Base-by-base conservation (phyloP, 2,329 filamentous ascomycete species). In the Hypoxylon sp. region DNA sequence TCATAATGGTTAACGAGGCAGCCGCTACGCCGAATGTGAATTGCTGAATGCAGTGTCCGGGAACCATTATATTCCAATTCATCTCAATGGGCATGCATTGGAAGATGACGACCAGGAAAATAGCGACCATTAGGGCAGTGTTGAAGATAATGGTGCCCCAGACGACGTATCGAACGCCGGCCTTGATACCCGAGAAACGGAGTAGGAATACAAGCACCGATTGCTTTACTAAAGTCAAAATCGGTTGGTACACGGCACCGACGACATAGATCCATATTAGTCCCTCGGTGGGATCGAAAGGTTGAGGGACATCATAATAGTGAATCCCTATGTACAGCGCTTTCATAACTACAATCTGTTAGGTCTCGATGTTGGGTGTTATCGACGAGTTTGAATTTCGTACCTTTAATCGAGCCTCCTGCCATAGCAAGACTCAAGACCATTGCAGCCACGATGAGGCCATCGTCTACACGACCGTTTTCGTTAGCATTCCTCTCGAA, bases 191-290 rank as follows among this genome's bases (percentile, higher is more conserved):
- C 44, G 79, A 76, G 1, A 84, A 78, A 2, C 81, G 81, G 8
- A 82, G 77, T 13, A 84, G 76, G 67, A 84, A 83, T 22, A 84
- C 69, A 6, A 85, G 78, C 3, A 84, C 77, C 0, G 83, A 84
- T 3, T 79, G 78, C 71, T 84, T 85, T 56, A 84, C 79, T 3
- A 84, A 74, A 1, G 82, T 81, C 1, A 85, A 73, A 55, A 84
- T 81, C 0, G 83, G 82, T 50, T 83, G 84, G 73, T 85, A 84
- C 2, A 82, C 74, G 8, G 82, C 70, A 22, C 82, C 79, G 33
- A 79, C 79, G 22, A 80, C 65, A 40, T 78, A 83, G 61, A 78
- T 79, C 76, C 76, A 81, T 60, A 75, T 73, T 11, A 73, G 25
- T 46, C 71, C 71, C n/a, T 69, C 61, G 14, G 66, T 73, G 25